Conservation (phyloP, 2,329 filamentous ascomycete genomes). For the Colletotrichum brevisporum region DNA sequence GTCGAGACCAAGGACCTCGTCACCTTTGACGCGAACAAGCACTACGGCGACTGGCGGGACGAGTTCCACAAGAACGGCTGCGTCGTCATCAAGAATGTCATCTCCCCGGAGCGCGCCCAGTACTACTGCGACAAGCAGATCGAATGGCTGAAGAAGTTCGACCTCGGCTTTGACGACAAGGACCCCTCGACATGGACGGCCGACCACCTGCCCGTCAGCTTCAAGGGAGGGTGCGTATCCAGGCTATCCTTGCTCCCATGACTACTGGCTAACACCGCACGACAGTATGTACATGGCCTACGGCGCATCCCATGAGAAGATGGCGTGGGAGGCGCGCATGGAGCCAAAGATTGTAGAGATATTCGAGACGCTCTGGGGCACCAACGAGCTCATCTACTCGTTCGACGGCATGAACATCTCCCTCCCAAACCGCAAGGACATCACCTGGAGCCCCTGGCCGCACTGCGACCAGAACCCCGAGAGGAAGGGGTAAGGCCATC, state of each 20-base stretch:
- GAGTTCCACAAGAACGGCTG: slow-evolving; percentile 59
- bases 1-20: slow-evolving; percentile 46
- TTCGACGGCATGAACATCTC: slow-evolving; percentile 57
- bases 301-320: slow-evolving; percentile 56
- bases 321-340: slow-evolving; percentile 58
- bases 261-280: no score
- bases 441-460: slow-evolving; percentile 58
- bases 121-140: slow-evolving; percentile 57
- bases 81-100: slow-evolving; percentile 56
- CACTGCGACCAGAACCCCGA: slow-evolving; percentile 59
- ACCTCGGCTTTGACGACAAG: slow-evolving; percentile 55
- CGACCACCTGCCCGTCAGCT: slow-evolving; percentile 57
- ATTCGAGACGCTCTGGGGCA: slow-evolving; percentile 58
- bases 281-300: slow-evolving; percentile 57
- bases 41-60: slow-evolving; percentile 59
- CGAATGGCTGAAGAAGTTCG: slow-evolving; percentile 58
- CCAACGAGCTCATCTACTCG: slow-evolving; percentile 46
- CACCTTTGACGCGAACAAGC: slow-evolving; percentile 43
- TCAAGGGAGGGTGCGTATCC: slow-evolving; percentile 52
- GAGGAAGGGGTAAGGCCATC: slow-evolving; percentile 51
- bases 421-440: slow-evolving; percentile 55
- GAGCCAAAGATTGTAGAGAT: slow-evolving; percentile 57
- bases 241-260: neutral
- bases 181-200: slow-evolving; percentile 57
- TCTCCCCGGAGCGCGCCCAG: slow-evolving; percentile 53